phyloP scores from a whole-genome alignment of 1,139 yeast genomes.

The Diutina catenulata region DNA sequence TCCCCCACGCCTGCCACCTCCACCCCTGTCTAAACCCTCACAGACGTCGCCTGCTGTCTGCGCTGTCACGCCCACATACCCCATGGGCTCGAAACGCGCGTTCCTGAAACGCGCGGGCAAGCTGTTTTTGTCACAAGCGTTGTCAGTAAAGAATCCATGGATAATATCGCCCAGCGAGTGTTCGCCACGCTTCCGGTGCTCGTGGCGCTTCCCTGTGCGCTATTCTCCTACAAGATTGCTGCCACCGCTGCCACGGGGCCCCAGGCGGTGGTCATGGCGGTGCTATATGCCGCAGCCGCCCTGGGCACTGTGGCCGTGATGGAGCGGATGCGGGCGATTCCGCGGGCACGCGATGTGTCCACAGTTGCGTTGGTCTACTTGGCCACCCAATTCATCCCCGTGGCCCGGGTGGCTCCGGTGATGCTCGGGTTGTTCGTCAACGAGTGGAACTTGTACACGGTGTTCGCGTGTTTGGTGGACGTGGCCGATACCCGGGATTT shows the following conservation, averaged over 20 bases:
- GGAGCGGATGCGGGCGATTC: conserved; percentile 8
- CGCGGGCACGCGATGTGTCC: conserved; percentile 8
- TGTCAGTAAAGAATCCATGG: too few species aligned
- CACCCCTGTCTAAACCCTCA: too few species aligned
- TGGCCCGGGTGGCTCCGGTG: conserved; percentile 6
- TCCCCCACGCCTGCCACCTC: too few species aligned
- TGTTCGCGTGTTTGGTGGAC: conserved; percentile 9
- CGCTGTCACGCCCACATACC: too few species aligned
- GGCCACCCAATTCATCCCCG: conserved; percentile 9
- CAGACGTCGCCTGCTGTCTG: too few species aligned
- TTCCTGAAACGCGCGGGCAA: too few species aligned
- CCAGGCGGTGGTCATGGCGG: conserved; percentile 1
- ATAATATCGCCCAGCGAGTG: conserved; percentile 4
- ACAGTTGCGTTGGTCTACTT: conserved; percentile 10
- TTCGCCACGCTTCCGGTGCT: conserved; percentile 9
- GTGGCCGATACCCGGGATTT: conserved; percentile 6
- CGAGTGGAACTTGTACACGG: conserved; percentile 8
- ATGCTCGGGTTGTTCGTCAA: conserved; percentile 9
- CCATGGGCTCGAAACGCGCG: too few species aligned
- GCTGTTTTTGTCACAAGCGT: too few species aligned
- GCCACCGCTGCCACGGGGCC: conserved; percentile 8
- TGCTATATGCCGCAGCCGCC: conserved; percentile 9
- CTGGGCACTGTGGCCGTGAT: background rate
- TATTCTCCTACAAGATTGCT: conserved; percentile 8
- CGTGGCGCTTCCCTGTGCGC: conserved; percentile 7